Base-by-base conservation (phyloP, 768 basidiomycete species). In the Auricularia sp. region DNA sequence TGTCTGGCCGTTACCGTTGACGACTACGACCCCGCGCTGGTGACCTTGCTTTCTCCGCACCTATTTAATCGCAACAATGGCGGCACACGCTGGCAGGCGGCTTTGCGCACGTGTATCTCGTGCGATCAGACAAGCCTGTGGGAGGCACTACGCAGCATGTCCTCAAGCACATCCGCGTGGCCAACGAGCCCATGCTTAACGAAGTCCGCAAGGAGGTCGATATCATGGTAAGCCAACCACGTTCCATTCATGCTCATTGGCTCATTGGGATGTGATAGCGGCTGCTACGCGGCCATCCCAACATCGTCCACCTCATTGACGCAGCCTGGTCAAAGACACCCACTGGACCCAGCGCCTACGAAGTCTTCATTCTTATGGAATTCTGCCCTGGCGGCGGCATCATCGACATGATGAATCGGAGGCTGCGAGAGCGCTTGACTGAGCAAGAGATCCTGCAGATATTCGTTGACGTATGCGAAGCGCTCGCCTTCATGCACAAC, bases 321-420 rank as follows among this genome's bases (percentile, higher is more conserved):
- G 94, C 96, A 36, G 88, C 93, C 63, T 95, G 92, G 84, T 86
- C 91, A 66, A 84, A 86, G 69, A 82, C 91, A 74, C 79, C 91
- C 4, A 88, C 87, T 70, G 92, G 91, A 14, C 39, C 39, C 36
- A 82, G 85, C 59, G 93, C 89, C 71, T 42, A 42, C 39, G 97
- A 98, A 75, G 95, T 98, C 18, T 97, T 97, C 73, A 98, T 99
- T 73, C 82, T 99, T 66, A 99, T 99, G 97, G 97, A 99, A 73
- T 97, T 88, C 74, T 96, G 93, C 74, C 82, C 92, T 67, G 94
- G 94, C 60, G 97, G 97, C 44, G 97, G 97, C 42, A 98, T 99
- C 68, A 98, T 99, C 75, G 97, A 99, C 77, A 94, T 98, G 88
- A 94, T 99, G 91, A 99, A 99, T 76, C 86, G 94, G 69, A 85